phyloP scores from a whole-genome alignment of 1,139 yeast species.

The Magnusiomyces tetraspermus region DNA sequence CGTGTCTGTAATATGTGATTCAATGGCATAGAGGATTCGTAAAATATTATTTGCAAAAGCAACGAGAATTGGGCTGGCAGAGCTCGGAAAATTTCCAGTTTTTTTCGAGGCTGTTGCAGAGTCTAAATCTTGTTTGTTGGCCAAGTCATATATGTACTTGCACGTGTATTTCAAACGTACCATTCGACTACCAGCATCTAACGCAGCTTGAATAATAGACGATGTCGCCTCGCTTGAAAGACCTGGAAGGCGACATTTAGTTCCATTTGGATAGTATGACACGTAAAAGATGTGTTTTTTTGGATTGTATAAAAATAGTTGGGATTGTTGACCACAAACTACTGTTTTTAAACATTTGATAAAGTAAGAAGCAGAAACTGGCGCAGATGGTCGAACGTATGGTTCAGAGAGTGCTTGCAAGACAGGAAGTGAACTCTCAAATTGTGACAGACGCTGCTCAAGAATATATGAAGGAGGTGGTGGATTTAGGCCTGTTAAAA shows the following conservation, averaged over 20 bases:
- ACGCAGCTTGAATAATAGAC: constrained; percentile 17
- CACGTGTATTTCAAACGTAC: constrained; percentile 23
- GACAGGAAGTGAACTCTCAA: background rate
- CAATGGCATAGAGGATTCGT: constrained; percentile 3
- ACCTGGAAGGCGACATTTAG: constrained; percentile 12
- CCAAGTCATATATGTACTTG: constrained; percentile 14
- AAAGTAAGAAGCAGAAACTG: constrained; percentile 1
- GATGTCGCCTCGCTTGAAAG: constrained; percentile 16
- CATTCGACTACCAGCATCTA: constrained; percentile 23
- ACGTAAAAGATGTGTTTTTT: constrained; percentile 5
- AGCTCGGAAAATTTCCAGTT: background rate
- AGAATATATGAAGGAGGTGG: background rate
- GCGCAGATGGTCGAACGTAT: background rate
- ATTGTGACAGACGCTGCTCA: background rate
- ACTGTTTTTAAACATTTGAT: constrained; percentile 8
- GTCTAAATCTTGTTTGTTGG: background rate
- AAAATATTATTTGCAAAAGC: constrained; percentile 26
- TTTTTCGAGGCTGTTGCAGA: background rate
- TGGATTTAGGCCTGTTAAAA: background rate
- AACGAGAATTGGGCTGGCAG: constrained; percentile 20
- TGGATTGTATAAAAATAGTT: constrained; percentile 8
- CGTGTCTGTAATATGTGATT: background rate
- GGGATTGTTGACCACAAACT: constrained; percentile 12
- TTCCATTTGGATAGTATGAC: background rate
- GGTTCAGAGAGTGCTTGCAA: background rate